These are phyloP conservation scores for maize (Zea mays) DNA, from an alignment of 176 grass and related monocot species.

Conservation along the genomic window Zm-B73-REFERENCE-NAM-5.0 NC_050100.1:66149501-66150000, in stretches of 20 bases:
- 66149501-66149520: constrained; percentile 31
- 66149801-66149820: not conserved
- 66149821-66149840: not conserved
- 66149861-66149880: not conserved
- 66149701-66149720: not conserved
- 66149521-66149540: not conserved
- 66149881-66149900: not conserved
- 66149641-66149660: not conserved
- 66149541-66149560: not conserved
- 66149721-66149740: not conserved
- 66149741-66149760: not conserved
- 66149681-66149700: not conserved
- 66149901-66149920: not conserved
- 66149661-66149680: not conserved
- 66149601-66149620: not conserved
- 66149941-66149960: constrained; percentile 18
- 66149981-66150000: not conserved
- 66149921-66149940: not conserved
- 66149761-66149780: not conserved
- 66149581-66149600: constrained; percentile 11
- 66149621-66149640: not conserved
- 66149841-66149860: not conserved
- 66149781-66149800: not conserved
- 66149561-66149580: not conserved
- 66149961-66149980: not conserved